Evolutionary conservation across 305 asterid genomes (phyloP).

Genomic region (Plantago coronopus): DNA sequence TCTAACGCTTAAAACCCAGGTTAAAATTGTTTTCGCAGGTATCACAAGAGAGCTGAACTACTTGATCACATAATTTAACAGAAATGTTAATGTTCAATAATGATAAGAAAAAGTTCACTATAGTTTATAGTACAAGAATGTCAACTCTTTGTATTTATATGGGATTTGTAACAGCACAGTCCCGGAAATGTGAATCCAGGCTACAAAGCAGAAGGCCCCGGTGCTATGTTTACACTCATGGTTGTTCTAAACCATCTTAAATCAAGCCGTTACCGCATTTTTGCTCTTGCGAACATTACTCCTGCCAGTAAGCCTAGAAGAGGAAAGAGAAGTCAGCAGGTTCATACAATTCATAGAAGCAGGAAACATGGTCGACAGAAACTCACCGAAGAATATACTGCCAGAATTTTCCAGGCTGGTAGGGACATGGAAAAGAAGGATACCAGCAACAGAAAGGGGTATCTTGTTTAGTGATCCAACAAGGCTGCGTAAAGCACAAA

Average conservation of each 20-base stretch:
- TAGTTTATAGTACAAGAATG: background rate
- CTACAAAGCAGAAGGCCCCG: background rate
- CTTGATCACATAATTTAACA: background rate
- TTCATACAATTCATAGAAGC: background rate
- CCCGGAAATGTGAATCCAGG: background rate
- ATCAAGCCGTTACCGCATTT: conserved; percentile 44
- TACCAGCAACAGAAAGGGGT: conserved; percentile 83
- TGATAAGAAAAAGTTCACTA: too few relatives aligned
- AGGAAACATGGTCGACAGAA: background rate
- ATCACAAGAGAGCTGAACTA: too few relatives aligned
- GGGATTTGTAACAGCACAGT: background rate
- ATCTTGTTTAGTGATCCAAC: conserved; percentile 86
- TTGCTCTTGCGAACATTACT: conserved; percentile 78
- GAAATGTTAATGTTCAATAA: background rate
- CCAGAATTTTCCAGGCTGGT: conserved; percentile 79
- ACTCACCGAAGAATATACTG: conserved; percentile 72
- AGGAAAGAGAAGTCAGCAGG: background rate
- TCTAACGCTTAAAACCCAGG: too few relatives aligned
- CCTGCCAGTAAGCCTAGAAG: conserved; percentile 68
- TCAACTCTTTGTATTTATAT: background rate
- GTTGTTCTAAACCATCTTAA: conserved; percentile 12
- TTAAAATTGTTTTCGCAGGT: too few relatives aligned
- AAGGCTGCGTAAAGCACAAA: conserved; percentile 43
- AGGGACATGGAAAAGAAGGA: conserved; percentile 68
- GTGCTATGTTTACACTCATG: background rate